Base-by-base conservation (phyloP, 1,284 basidiomycete species). In the Trametes hirsuta region DNA sequence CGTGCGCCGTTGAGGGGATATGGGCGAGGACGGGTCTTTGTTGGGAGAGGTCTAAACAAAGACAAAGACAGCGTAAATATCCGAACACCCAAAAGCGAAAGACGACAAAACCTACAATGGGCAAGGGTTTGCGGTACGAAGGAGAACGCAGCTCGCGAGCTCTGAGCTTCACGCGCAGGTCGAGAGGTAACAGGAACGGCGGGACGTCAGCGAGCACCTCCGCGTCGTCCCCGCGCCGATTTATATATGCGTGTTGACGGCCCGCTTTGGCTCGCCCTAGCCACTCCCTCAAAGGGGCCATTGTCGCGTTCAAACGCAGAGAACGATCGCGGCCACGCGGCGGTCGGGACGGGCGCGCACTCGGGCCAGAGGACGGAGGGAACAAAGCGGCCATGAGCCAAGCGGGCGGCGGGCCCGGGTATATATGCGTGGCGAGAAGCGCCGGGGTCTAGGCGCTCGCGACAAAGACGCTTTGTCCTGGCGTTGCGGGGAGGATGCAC, bases 251-350 rank as follows among this genome's bases (percentile, higher is more conserved):
- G n/a, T 55, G 30, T 30, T 4, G 55, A 34, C 50, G 42, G 24
- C 47, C 49, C 46, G 64, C 58, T 53, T 53, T 55, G 42, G 53
- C 61, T 58, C 59, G 58, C 56, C 53, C 58, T 10, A 65, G 55
- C 64, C 64, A 65, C 34, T 51, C 48, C 47, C 59, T 61, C 50
- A 65, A 58, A 53, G 58, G 48, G 14, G 58, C 40, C 64, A 65
- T 65, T 54, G 58, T 50, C 51, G 35, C 45, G 25, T 11, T 15
- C 30, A 15, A 30, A 11, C 24, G 14, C 35, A 42, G 15, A 51
- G 47, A 47, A 50, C 40, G 45, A 30, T n/a, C 24, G 21, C 5
- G 9, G 21, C 24, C 24, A 51, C 36, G 48, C 18, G 47, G 24
- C 21, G 11, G 24, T 47, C 14, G 24, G 53, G 15, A 35, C 36